Evolutionary conservation across 192 early-diverging fungal genomes (phyloP), one percentile per base, ranked within the genome.

Genomic region (Coemansia erecta): DNA sequence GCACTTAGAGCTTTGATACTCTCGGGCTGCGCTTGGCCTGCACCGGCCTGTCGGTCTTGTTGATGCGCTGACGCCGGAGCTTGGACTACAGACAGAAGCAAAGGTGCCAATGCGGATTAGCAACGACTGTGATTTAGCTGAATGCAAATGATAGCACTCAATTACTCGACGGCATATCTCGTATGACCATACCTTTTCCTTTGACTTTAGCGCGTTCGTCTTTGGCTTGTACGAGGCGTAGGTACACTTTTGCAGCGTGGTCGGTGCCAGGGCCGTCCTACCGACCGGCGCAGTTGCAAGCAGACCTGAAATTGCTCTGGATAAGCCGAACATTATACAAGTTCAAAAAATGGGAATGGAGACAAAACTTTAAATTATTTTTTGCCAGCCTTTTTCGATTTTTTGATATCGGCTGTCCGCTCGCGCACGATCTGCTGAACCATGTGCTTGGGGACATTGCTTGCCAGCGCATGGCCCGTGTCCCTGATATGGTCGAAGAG

Each of bases 401-500:
- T 53, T 11, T 48, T 60, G 23, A 31, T 19, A 17, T 19, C 44
- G 21, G 19, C 28, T 6, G 66, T 22, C 1, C 61, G 51, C 41
- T 63, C 52, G n/a, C 54, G 52, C 15, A 24, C 13, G 22, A 63
- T 55, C 43, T 53, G 55, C 47, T 56, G 47, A 11, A 42, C 48
- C 10, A 58, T 8, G 40, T 53, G 47, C 31, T 42, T 43, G 48
- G 49, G 44, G 13, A 58, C 14, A 8, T 48, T 56, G 37, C 49
- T 51, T 6, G 88, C 86, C 49, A 83, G 63, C 4, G 95, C 93
- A 72, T 98, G 95, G 13, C 93, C 92, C 13, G 89, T 91, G 19
- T 81, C 80, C 43, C 90, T 86, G 33, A 97, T 90, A 64, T 98
- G 95, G 1, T 84, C 73, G 77, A 97, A 98, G 1, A 98, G 77